Evolutionary conservation across 2,329 filamentous ascomycete species (phyloP).

Genomic region (Mollisiaceae sp.): DNA sequence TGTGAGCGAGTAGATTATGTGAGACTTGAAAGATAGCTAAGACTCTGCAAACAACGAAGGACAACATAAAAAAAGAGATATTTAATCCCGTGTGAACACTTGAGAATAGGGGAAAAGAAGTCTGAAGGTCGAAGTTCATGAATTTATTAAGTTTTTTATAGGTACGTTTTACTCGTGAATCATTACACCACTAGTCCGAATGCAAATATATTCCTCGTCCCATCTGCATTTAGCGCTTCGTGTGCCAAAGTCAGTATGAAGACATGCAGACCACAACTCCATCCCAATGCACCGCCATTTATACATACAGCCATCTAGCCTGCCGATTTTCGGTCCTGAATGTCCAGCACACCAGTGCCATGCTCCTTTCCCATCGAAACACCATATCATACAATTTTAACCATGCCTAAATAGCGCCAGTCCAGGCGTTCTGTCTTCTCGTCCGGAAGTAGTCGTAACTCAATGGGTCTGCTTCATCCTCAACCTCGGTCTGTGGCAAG

Average conservation of each 20-base stretch:
- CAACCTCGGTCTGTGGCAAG: conserved; percentile 55
- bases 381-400: conserved; percentile 15
- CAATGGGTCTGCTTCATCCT: conserved; percentile 42
- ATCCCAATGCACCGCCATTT: conserved; percentile 5
- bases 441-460: conserved; percentile 43
- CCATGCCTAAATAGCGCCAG: conserved; percentile 9
- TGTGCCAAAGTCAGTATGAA: neutral
- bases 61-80: neutral
- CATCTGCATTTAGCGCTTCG: neutral
- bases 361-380: neutral
- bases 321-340: neutral
- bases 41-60: neutral
- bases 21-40: neutral
- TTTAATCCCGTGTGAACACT: neutral
- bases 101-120: neutral
- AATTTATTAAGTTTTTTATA: conserved; percentile 5
- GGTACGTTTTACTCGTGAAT: neutral
- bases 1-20: neutral
- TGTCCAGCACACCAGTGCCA: neutral
- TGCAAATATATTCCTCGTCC: neutral
- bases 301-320: neutral
- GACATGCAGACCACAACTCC: neutral
- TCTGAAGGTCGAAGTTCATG: neutral
- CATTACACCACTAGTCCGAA: neutral
- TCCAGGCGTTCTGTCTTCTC: conserved; percentile 31